phyloP scores from a whole-genome alignment of 805 yeast genomes.

The Pichia eremophila region DNA sequence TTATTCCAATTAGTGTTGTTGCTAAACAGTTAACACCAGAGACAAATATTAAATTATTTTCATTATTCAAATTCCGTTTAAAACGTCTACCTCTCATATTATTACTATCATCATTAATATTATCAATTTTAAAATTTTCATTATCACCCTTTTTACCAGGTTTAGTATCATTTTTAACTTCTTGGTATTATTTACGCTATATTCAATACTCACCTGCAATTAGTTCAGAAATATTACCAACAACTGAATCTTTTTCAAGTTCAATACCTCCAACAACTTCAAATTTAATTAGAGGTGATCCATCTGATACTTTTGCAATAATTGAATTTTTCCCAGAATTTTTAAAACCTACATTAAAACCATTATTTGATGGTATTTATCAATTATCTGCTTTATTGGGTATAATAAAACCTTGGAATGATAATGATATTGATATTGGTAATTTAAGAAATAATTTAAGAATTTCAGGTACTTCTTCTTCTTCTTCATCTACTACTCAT shows the following conservation, averaged over 20 bases:
- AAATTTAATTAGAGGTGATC: slow-evolving; percentile 56
- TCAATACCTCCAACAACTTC: slow-evolving; percentile 22
- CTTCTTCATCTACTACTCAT: no score
- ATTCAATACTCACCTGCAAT: slow-evolving; percentile 40
- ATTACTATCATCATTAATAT: slow-evolving; percentile 5
- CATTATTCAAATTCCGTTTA: slow-evolving; percentile 16
- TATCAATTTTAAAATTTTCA: slow-evolving; percentile 29
- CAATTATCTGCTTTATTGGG: slow-evolving; percentile 33
- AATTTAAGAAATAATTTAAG: slow-evolving; percentile 64
- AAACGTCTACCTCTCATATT: slow-evolving; percentile 15
- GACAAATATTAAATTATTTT: slow-evolving; percentile 40
- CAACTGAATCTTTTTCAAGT: slow-evolving; percentile 27
- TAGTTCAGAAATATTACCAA: slow-evolving; percentile 21
- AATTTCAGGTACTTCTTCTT: slow-evolving; percentile 27
- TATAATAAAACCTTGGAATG: slow-evolving; percentile 53
- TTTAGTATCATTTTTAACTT: slow-evolving; percentile 47
- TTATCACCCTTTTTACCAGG: slow-evolving; percentile 50
- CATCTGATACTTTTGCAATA: slow-evolving; percentile 79
- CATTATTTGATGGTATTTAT: slow-evolving; percentile 38
- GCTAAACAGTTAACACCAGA: slow-evolving; percentile 52
- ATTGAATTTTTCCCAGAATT: slow-evolving; percentile 75
- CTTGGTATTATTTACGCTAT: slow-evolving; percentile 76
- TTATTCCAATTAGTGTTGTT: slow-evolving; percentile 47
- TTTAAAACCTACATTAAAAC: slow-evolving; percentile 40
- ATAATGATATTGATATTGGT: slow-evolving; percentile 62